phyloP scores from a whole-genome alignment of 2,329 filamentous ascomycete genomes.

The Capronia coronata region DNA sequence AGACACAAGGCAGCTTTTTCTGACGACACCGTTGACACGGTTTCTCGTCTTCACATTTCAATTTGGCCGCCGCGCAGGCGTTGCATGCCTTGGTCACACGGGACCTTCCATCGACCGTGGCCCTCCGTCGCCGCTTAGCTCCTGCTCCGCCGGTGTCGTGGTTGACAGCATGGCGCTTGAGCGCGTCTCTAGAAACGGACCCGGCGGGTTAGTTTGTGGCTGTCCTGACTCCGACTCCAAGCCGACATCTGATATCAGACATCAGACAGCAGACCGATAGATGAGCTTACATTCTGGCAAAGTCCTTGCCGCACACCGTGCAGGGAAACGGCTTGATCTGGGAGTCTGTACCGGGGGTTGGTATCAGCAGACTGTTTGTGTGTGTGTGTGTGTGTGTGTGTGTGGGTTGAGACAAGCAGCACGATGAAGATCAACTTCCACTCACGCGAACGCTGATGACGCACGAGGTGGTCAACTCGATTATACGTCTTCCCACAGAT shows the following conservation, averaged over 20 bases:
- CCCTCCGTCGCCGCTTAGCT: too few relatives aligned
- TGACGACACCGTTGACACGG: conserved; percentile 12
- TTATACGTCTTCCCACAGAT: not conserved
- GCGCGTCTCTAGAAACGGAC: conserved; percentile 9
- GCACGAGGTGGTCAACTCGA: not conserved
- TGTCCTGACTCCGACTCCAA: too few relatives aligned
- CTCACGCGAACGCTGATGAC: conserved; percentile 2
- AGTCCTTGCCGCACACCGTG: conserved; percentile 18
- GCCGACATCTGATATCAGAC: too few relatives aligned
- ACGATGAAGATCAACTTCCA: too few relatives aligned
- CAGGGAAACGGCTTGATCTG: conserved; percentile 31
- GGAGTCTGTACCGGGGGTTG: too few relatives aligned
- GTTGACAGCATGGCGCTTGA: conserved; percentile 12
- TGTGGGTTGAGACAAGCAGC: too few relatives aligned
- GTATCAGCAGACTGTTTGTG: too few relatives aligned
- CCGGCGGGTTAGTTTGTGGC: not conserved
- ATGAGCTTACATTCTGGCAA: conserved; percentile 15
- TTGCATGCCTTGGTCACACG: conserved; percentile 7
- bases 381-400: too few relatives aligned
- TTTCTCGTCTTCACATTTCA: conserved; percentile 7
- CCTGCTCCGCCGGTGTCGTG: too few relatives aligned
- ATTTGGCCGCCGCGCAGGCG: conserved; percentile 16
- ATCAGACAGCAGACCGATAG: too few relatives aligned
- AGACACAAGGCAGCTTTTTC: conserved; percentile 7
- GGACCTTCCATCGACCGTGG: too few relatives aligned